These are phyloP conservation scores for Tricholoma bakamatsutake DNA, from an alignment of 768 basidiomycete genomes.

Conservation along the genomic window DNA sequence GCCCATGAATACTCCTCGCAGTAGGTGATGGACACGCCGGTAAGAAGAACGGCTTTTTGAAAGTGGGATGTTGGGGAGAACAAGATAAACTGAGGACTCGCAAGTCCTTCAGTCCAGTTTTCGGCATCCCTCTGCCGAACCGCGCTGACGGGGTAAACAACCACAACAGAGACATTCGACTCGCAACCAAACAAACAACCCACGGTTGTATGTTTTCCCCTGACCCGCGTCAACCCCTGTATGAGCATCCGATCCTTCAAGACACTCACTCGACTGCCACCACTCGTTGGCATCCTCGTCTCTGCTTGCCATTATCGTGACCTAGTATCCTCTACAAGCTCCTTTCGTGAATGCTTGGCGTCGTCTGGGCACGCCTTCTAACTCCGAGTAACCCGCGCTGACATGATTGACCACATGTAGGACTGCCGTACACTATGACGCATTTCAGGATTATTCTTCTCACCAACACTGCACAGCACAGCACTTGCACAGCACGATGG, in stretches of 20 bases:
- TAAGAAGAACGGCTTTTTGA: neutral
- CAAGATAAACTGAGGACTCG: neutral
- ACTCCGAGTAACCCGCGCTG: neutral
- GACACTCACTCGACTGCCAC: too few relatives aligned
- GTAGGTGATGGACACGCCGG: neutral
- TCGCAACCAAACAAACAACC: neutral
- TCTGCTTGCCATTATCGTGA: neutral
- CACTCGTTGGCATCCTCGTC: too few relatives aligned
- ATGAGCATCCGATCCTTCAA: too few relatives aligned
- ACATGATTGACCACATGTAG: neutral
- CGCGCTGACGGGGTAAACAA: neutral
- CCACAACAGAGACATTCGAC: neutral
- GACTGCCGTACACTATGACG: neutral
- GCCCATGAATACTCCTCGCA: slow-evolving; percentile 36
- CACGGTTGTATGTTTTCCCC: neutral
- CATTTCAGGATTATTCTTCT: neutral
- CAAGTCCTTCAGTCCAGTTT: neutral
- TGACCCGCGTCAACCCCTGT: neutral
- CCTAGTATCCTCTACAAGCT: neutral
- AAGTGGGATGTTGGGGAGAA: neutral
- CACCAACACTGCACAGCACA: neutral
- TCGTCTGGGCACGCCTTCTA: neutral
- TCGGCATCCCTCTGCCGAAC: neutral
- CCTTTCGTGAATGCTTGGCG: neutral
- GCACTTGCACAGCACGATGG: neutral